Base-by-base conservation (phyloP, 2,329 filamentous ascomycete genomes). In the Juglanconis sp. region DNA sequence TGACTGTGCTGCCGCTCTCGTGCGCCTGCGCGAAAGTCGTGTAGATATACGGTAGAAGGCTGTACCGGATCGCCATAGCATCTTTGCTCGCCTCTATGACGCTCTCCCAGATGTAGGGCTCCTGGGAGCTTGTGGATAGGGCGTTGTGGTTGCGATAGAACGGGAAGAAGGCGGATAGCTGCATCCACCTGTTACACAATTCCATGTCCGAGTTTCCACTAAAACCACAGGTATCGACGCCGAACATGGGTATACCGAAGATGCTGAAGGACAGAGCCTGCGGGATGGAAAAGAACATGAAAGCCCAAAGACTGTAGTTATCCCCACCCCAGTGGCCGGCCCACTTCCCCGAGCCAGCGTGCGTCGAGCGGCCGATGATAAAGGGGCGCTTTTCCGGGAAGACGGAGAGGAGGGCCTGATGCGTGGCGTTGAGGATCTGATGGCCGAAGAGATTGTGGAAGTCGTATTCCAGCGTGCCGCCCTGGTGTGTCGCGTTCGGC, bases 261-360 rank as follows among this genome's bases (percentile, higher is more conserved):
- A 92, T 79, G 1, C 83, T 85, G 73, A 92, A 93, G 3, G 84
- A 87, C 0, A 96, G 79, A 1, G 89, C 90, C 71, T 93, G 89
- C 0, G 89, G 85, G 67, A 95, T 95, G 10, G 87, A 87, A 71
- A 89, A 87, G 72, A 83, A 89, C 84, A 93, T 89, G 70, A 87
- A 89, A 0, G 82, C 80, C 85, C 88, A 94, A 13, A 84, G 81
- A 3, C 87, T 88, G 17, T 78, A 76, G 68, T 92, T 93, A 71
- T 94, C 87, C 38, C 88, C 90, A 35, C 90, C 90, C 91, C 91
- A 96, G 73, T 95, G 91, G 1, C 90, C 91, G 1, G 90, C 87
- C 76, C 83, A 89, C 70, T 85, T 86, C 1, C 92, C 91, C 0
- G 85, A 85, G 3, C 91, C 91, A 9, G 90, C 82, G 68, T 94